Percentiles rank a stretch among this genome's conserved stretches.
Evolutionary conservation across 192 early-diverging fungal genomes (phyloP).

Genomic region (Pecoramyces ruminantium): DNA sequence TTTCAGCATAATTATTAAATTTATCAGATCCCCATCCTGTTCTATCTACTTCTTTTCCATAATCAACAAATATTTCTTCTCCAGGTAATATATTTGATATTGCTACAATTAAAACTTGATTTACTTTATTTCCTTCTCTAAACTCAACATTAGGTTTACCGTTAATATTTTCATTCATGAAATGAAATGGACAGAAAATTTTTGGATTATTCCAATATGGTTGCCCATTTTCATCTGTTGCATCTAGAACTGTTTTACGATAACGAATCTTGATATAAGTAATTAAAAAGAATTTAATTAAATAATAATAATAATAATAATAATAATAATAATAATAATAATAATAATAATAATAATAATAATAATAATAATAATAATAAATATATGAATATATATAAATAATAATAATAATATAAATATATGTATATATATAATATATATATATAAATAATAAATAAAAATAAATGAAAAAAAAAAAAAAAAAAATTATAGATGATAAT

Average conservation of each 20-base stretch:
- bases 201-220: slow-evolving; percentile 46
- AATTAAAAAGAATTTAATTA: neutral
- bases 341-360: too few species aligned
- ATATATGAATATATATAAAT: neutral
- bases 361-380: too few species aligned
- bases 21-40: slow-evolving; percentile 35
- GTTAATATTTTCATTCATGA: slow-evolving; percentile 64
- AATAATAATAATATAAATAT: too few species aligned
- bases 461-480: too few species aligned
- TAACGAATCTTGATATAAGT: slow-evolving; percentile 26
- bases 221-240: slow-evolving; percentile 61
- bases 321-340: too few species aligned
- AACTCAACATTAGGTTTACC: slow-evolving; percentile 51
- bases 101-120: slow-evolving; percentile 74
- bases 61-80: slow-evolving; percentile 75
- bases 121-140: slow-evolving; percentile 59
- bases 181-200: slow-evolving; percentile 76
- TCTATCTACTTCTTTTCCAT: slow-evolving; percentile 68
- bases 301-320: too few species aligned
- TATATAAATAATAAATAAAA: too few species aligned
- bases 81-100: slow-evolving; percentile 46
- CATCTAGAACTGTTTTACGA: slow-evolving; percentile 75
- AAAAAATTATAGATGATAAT: neutral
- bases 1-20: neutral
- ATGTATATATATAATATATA: too few species aligned